Evolutionary conservation across 345 rosid species (phyloP).

Genomic region (Citrus unshiu): DNA sequence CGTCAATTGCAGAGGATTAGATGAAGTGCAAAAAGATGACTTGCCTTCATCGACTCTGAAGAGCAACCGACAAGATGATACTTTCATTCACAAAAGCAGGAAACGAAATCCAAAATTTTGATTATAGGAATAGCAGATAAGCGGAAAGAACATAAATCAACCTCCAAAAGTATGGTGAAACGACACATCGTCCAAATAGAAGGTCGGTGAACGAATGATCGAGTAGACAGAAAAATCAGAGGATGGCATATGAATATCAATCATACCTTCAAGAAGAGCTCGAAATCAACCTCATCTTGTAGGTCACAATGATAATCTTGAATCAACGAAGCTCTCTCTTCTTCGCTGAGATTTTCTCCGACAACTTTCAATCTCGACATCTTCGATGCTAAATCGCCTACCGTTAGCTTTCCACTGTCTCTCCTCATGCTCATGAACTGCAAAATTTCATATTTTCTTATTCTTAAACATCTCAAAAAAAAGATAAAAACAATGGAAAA

Average conservation of each 20-base stretch:
- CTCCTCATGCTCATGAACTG: slow-evolving; percentile 89
- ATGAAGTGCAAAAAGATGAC: not conserved
- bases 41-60: not conserved
- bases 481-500: slow-evolving; percentile 1
- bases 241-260: not conserved
- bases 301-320: slow-evolving; percentile 50
- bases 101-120: not conserved
- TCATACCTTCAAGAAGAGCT: slow-evolving; percentile 79
- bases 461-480: not conserved
- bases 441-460: not conserved
- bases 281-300: slow-evolving; percentile 87
- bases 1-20: too few species aligned
- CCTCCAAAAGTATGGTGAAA: not conserved
- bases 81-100: not conserved
- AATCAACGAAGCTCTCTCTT: slow-evolving; percentile 66
- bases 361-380: slow-evolving; percentile 82
- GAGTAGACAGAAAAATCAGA: not conserved
- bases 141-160: not conserved
- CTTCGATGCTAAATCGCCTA: slow-evolving; percentile 73
- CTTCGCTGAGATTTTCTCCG: slow-evolving; percentile 73
- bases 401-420: slow-evolving; percentile 87
- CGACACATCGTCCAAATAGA: too few species aligned
- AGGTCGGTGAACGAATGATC: not conserved
- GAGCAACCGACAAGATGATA: not conserved
- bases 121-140: not conserved